Conservation (phyloP, 371 early-diverging fungal genomes). For the Chytridium lagenaria region DNA sequence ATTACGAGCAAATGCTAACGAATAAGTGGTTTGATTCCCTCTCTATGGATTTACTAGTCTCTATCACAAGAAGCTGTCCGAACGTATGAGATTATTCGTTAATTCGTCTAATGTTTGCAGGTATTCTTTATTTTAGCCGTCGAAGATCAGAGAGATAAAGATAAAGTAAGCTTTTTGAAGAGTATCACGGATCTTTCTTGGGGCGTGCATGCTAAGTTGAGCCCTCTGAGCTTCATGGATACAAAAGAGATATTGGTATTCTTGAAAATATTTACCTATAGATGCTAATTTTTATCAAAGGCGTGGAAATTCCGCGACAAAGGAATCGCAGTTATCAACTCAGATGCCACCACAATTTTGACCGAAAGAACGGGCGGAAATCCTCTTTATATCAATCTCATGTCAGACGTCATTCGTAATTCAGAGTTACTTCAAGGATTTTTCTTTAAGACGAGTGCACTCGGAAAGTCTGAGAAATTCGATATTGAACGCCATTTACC, state of each 20-base stretch:
- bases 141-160: not conserved
- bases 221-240: not conserved
- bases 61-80: constrained; percentile 7
- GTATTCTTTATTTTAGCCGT: not conserved
- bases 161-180: not conserved
- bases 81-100: constrained; percentile 3
- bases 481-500: not conserved
- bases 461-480: not conserved
- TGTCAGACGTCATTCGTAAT: not conserved
- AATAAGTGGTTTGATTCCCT: constrained; percentile 10
- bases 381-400: constrained; percentile 1
- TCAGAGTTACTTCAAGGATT: not conserved
- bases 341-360: not conserved
- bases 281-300: not conserved
- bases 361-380: not conserved
- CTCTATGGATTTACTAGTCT: not conserved
- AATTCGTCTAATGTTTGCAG: not conserved
- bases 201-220: not conserved
- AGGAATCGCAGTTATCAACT: not conserved
- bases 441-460: not conserved
- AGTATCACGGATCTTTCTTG: constrained; percentile 1
- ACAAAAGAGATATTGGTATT: not conserved
- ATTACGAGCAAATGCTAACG: not conserved
- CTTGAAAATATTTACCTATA: not conserved
- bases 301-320: not conserved